These are phyloP conservation scores for Hypomontagnella submonticulosa DNA, from an alignment of 495 filamentous ascomycete species.

Conservation along the genomic window DNA sequence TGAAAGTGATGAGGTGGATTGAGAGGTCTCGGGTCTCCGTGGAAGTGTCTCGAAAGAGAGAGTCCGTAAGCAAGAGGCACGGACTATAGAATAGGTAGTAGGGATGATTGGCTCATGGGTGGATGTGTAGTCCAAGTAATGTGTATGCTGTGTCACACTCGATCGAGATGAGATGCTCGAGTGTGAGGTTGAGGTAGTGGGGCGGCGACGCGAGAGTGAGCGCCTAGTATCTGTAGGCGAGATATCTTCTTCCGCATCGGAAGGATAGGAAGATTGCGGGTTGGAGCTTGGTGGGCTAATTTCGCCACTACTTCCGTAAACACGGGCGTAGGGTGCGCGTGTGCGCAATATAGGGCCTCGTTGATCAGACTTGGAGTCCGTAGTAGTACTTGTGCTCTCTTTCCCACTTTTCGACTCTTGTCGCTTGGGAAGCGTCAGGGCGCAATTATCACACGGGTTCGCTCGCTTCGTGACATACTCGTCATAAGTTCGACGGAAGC, in stretches of 20 bases:
- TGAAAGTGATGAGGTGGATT: slow-evolving; percentile 25
- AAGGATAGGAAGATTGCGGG: slow-evolving; percentile 56
- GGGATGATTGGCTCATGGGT: slow-evolving; percentile 82
- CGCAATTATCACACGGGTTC: slow-evolving; percentile 70
- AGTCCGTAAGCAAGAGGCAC: slow-evolving; percentile 86
- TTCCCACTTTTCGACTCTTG: slow-evolving; percentile 51
- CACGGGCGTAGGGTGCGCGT: slow-evolving; percentile 61
- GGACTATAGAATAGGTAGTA: slow-evolving; percentile 82
- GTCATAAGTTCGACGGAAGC: slow-evolving; percentile 65
- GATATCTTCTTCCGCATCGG: slow-evolving; percentile 58
- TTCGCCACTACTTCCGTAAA: slow-evolving; percentile 53
- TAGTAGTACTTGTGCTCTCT: slow-evolving; percentile 36
- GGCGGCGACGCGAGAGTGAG: slow-evolving; percentile 34
- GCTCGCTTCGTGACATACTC: slow-evolving; percentile 65
- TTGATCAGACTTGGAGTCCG: slow-evolving; percentile 47
- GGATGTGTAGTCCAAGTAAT: slow-evolving; percentile 87
- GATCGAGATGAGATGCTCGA: slow-evolving; percentile 58
- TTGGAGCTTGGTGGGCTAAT: slow-evolving; percentile 55
- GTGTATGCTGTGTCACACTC: slow-evolving; percentile 74
- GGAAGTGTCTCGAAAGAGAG: slow-evolving; percentile 88
- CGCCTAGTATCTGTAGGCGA: slow-evolving; percentile 26
- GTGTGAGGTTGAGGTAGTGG: slow-evolving; percentile 52
- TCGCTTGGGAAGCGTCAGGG: slow-evolving; percentile 67
- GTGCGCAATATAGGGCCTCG: slow-evolving; percentile 58
- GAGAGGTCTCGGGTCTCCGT: slow-evolving; percentile 60